phyloP scores from a whole-genome alignment of 768 basidiomycete genomes.

The Termitomyces sp. region DNA sequence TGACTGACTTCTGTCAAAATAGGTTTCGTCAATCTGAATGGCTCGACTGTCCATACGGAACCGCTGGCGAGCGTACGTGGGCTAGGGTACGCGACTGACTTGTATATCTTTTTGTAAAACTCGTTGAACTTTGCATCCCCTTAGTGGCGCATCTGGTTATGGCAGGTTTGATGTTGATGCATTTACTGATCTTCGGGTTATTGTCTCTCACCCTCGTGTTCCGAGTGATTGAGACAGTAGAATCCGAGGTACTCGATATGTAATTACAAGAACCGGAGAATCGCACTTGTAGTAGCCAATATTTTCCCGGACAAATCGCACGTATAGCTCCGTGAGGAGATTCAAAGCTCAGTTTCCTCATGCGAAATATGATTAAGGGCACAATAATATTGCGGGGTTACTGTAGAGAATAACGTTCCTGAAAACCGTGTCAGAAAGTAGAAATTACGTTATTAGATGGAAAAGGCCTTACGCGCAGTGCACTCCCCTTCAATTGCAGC shows the following conservation, averaged over 20 bases:
- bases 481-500: constrained; percentile 45
- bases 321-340: too few species aligned
- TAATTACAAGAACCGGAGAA: background rate
- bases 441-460: background rate
- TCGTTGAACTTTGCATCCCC: background rate
- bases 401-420: constrained; percentile 7
- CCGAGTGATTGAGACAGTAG: background rate
- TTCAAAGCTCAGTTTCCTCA: too few species aligned
- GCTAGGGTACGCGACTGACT: constrained; percentile 36
- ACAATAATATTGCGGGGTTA: constrained; percentile 2
- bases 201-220: constrained; percentile 36
- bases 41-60: constrained; percentile 46
- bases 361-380: too few species aligned
- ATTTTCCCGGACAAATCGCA: too few species aligned
- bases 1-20: background rate
- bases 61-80: constrained; percentile 32
- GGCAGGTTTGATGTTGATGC: constrained; percentile 49
- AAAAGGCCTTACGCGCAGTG: constrained; percentile 33
- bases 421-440: background rate
- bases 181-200: constrained; percentile 43
- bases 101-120: background rate
- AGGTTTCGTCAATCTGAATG: constrained; percentile 57
- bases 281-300: too few species aligned
- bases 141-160: constrained; percentile 44
- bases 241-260: background rate